These are phyloP conservation scores for Phytophthora megakarya DNA, from an alignment of 352 stramenopile species.

Conservation along the genomic window DNA sequence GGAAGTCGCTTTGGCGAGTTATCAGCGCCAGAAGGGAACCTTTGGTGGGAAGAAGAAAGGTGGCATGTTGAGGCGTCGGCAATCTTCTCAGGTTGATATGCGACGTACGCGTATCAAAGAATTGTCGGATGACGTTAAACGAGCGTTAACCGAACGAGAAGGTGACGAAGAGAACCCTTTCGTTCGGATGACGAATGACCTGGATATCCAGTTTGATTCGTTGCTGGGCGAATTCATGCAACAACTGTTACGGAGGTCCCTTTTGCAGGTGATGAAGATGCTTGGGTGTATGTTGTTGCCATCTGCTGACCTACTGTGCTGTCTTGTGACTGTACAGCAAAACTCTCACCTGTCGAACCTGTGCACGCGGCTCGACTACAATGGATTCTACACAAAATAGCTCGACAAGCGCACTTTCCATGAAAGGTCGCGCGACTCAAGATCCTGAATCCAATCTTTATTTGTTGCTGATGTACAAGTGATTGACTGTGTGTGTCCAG, in stretches of 20 bases:
- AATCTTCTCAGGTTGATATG: conserved; percentile 82
- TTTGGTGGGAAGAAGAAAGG: conserved; percentile 62
- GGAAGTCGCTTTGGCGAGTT: conserved; percentile 70
- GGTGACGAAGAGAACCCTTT: conserved; percentile 77
- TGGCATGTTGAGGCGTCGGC: conserved; percentile 53
- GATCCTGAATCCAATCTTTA: conserved; percentile 40
- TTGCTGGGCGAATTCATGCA: conserved; percentile 90
- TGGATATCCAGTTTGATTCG: conserved; percentile 89
- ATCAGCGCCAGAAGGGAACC: conserved; percentile 52
- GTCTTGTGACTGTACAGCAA: conserved; percentile 39
- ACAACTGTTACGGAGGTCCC: conserved; percentile 80
- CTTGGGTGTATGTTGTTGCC: not conserved
- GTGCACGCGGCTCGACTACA: conserved; percentile 69
- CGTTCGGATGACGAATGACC: conserved; percentile 72
- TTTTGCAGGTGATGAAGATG: conserved; percentile 65
- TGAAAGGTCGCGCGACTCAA: conserved; percentile 38
- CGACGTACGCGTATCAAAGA: conserved; percentile 81
- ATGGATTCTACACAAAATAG: conserved; percentile 75
- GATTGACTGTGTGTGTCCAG: conserved; percentile 11
- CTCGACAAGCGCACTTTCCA: not conserved
- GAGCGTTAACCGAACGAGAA: conserved; percentile 68
- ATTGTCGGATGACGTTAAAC: conserved; percentile 78
- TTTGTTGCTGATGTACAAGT: conserved; percentile 24
- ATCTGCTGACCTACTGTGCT: not conserved
- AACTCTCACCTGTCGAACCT: conserved; percentile 72